These are phyloP conservation scores for Solanum hybrid DNA, from an alignment of 305 asterid genomes.

Conservation along the genomic window DNA sequence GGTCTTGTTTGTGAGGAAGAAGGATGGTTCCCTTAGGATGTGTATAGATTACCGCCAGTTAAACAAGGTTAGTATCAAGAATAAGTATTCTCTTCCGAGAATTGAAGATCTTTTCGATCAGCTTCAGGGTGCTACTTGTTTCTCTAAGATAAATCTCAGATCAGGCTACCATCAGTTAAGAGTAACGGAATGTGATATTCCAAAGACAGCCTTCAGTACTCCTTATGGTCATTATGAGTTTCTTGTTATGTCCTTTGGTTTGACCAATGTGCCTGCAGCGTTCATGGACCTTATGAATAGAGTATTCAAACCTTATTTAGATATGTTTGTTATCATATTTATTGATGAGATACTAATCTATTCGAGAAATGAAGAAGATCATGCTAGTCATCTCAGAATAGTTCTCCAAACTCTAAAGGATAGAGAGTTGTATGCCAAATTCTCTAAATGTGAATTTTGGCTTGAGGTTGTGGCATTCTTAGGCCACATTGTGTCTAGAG, in stretches of 20 bases:
- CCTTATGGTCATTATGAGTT: neutral
- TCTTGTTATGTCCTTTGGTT: neutral
- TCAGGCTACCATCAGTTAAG: no score
- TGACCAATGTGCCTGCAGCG: neutral
- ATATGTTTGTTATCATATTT: no score
- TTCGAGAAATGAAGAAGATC: neutral
- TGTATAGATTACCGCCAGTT: no score
- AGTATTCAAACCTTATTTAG: neutral
- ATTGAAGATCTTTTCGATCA: no score
- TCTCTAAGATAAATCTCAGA: no score
- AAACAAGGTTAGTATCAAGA: no score
- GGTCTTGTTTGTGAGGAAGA: no score
- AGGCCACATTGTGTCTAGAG: neutral
- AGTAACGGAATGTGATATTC: no score
- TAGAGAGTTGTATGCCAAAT: neutral
- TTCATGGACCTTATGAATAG: neutral
- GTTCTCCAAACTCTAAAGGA: neutral
- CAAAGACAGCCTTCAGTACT: neutral
- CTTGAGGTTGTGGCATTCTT: neutral
- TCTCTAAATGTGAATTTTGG: neutral
- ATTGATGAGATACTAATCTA: no score
- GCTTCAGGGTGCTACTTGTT: no score
- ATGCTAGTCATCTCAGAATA: neutral
- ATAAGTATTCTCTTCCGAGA: no score
- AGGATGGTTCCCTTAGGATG: no score